Evolutionary conservation across 78 protist species (phyloP), one percentile per base, ranked within the genome.

Genomic region (Dictyostelium capitatum): DNA sequence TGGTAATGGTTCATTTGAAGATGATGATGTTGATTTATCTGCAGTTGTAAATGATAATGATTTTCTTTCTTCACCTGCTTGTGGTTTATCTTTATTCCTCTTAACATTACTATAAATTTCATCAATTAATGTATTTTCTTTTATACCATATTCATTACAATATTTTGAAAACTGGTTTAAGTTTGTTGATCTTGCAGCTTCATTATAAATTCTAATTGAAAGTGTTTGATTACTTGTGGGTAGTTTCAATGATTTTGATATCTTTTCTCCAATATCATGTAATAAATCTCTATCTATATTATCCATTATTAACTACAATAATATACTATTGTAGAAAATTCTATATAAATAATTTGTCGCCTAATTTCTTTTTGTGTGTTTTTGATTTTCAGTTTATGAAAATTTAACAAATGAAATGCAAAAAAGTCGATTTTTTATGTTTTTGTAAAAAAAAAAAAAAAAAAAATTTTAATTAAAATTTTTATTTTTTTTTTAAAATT

Each of bases 111-210:
- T 62, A 75, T 74, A 85, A 23, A 85, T 74, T 8, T 74, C 74
- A 8, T 50, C 51, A 23, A 75, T 74, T 32, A 85, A 19, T 28
- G 3, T 28, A 59, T 56, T 64, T 43, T 85, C 83, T 59, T 72
- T 85, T 47, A 85, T 25, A 51, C 83, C 77, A 85, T 85, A 85
- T 56, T 85, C 62, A 10, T 20, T 53, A 47, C 92, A 85, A 30
- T 43, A 80, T 19, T 85, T 70, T 17, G 17, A 57, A 59, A 85
- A 85, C 47, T 25, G 46, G 15, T 85, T 77, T 43, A 74, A 4
- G 48, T 32, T 23, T 19, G 54, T 74, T 23, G 92, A 85, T 59
- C 23, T 19, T 17, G 28, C 14, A 6, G 83, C 92, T 25, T 53
- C 74, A 74, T 85, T 75, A 8, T 46, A 47, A 23, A 85, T 74